A percentile compares a stretch with the other conserved stretches of the same genome.
These are phyloP conservation scores for Ziziphus jujuba DNA, from an alignment of 306 rosid species.

Conservation along the genomic window DNA sequence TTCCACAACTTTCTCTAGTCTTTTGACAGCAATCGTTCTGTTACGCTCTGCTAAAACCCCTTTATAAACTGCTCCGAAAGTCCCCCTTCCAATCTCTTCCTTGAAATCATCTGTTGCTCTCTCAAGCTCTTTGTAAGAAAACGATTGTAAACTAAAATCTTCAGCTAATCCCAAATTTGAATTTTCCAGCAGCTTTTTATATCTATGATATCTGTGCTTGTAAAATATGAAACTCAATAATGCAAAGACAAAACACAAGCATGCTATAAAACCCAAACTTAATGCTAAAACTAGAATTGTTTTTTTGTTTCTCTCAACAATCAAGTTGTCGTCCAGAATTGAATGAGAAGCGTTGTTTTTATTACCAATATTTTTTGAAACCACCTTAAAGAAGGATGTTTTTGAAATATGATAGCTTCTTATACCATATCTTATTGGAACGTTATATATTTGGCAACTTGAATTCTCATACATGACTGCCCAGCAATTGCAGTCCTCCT, in stretches of 20 bases:
- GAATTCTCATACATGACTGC: too few species aligned
- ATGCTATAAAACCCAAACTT: not conserved
- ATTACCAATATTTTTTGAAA: too few species aligned
- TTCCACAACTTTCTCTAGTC: conserved; percentile 27
- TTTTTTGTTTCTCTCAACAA: not conserved
- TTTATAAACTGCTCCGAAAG: conserved; percentile 41
- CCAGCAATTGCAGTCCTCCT: too few species aligned
- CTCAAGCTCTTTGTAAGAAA: conserved; percentile 34
- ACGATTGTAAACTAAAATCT: conserved; percentile 1
- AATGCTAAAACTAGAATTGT: not conserved
- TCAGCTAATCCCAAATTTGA: conserved; percentile 14
- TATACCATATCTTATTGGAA: too few species aligned
- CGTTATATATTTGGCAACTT: too few species aligned
- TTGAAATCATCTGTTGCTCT: conserved; percentile 41
- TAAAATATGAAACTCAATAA: not conserved
- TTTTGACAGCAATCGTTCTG: conserved; percentile 39
- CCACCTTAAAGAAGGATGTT: not conserved
- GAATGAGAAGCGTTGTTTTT: not conserved
- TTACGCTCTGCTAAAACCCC: conserved; percentile 35
- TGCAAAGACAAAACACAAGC: conserved; percentile 6
- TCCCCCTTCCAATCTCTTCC: conserved; percentile 55
- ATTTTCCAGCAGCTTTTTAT: conserved; percentile 5
- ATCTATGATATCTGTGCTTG: not conserved
- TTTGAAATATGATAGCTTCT: too few species aligned
- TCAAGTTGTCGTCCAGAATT: too few species aligned